Evolutionary conservation across 805 yeast genomes (phyloP).

Genomic region (Wickerhamiella azyma): DNA sequence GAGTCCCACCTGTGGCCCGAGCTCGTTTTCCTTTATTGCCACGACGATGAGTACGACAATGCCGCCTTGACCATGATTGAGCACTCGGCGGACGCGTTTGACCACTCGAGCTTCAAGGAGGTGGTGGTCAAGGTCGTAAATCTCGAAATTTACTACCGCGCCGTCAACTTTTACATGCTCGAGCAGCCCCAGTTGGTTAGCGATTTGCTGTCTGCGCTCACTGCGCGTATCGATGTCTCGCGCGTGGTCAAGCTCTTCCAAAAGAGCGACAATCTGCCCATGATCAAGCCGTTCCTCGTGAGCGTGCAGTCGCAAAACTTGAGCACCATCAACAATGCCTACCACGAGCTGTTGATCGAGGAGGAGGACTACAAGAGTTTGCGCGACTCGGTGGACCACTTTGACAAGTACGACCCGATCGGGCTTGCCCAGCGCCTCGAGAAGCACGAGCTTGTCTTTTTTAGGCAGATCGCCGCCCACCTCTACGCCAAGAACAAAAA

Average conservation of each 20-base stretch:
- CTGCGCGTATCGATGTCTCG: constrained; percentile 84
- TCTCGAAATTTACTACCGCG: constrained; percentile 92
- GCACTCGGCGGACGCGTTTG: constrained; percentile 82
- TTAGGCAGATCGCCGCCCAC: constrained; percentile 92
- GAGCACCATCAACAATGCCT: constrained; percentile 84
- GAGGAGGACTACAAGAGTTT: constrained; percentile 91
- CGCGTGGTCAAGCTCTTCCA: constrained; percentile 91
- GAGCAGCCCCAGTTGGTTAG: constrained; percentile 85
- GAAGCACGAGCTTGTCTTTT: constrained; percentile 78
- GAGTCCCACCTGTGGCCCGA: constrained; percentile 93
- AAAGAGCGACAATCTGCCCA: constrained; percentile 88
- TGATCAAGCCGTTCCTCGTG: constrained; percentile 88
- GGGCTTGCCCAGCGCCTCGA: constrained; percentile 89
- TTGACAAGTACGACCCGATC: constrained; percentile 82
- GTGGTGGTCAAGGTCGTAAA: constrained; percentile 88
- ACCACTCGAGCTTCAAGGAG: constrained; percentile 88
- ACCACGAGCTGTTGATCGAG: constrained; percentile 88
- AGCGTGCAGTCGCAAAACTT: constrained; percentile 84
- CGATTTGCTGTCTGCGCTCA: constrained; percentile 69
- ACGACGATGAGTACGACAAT: constrained; percentile 98
- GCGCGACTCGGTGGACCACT: constrained; percentile 72
- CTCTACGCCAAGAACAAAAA: constrained; percentile 89
- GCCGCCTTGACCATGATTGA: constrained; percentile 96
- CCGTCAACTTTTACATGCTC: constrained; percentile 82
- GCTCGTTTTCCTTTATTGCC: constrained; percentile 88